Conservation (phyloP, 129 eudicot species). For the Deinandra increscens region DNA sequence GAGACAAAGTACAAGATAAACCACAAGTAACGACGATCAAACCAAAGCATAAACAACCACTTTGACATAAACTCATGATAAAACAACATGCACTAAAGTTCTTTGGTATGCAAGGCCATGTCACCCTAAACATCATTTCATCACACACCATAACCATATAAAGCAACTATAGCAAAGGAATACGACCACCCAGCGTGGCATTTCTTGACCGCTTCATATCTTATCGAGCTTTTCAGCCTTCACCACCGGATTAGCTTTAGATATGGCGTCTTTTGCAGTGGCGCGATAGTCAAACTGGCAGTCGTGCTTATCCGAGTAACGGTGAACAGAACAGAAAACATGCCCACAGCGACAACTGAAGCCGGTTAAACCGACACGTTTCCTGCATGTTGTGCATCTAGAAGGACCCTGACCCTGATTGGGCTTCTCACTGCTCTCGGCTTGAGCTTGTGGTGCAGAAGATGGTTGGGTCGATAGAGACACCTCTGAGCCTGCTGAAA, state of each 20-base stretch:
- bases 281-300: conserved; percentile 63
- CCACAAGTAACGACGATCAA: neutral
- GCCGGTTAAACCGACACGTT: conserved; percentile 65
- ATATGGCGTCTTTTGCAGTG: conserved; percentile 56
- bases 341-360: conserved; percentile 66
- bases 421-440: conserved; percentile 36
- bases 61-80: neutral
- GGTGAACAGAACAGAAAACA: conserved; percentile 56
- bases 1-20: neutral
- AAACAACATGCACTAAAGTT: neutral
- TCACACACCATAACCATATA: conserved; percentile 10
- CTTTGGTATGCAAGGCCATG: conserved; percentile 11
- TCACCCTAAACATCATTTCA: conserved; percentile 3
- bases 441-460: conserved; percentile 23
- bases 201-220: conserved; percentile 30
- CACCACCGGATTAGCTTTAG: conserved; percentile 68
- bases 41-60: conserved; percentile 7
- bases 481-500: conserved; percentile 32
- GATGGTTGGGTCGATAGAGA: conserved; percentile 23
- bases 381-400: conserved; percentile 56
- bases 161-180: conserved; percentile 6
- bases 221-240: conserved; percentile 68
- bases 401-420: conserved; percentile 33
- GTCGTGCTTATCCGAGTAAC: conserved; percentile 66
- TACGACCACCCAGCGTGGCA: neutral